phyloP scores from a whole-genome alignment of 257 asterid species.

The Euphrasia confusa region DNA sequence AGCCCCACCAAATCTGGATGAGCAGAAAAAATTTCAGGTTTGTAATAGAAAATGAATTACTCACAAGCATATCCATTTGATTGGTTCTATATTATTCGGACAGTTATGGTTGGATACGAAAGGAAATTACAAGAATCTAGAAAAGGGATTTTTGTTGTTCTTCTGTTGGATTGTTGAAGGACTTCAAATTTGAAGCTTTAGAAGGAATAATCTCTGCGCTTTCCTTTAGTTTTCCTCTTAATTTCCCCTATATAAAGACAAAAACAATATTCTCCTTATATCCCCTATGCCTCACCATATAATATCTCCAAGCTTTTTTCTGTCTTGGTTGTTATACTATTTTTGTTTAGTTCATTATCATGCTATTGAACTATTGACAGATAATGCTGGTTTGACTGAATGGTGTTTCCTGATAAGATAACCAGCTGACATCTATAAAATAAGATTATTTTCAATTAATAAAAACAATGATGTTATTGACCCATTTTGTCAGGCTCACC shows the following conservation, averaged over 20 bases:
- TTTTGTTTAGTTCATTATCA: neutral
- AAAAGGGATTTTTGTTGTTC: neutral
- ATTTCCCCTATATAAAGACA: neutral
- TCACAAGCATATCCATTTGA: slow-evolving; percentile 2
- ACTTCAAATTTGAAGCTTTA: neutral
- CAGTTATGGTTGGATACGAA: slow-evolving; percentile 19
- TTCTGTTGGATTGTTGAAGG: too few species aligned
- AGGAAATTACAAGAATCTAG: slow-evolving; percentile 2
- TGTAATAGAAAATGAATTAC: slow-evolving; percentile 17
- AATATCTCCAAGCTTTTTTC: slow-evolving; percentile 10
- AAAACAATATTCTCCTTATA: neutral
- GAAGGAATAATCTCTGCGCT: neutral
- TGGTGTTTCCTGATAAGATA: neutral
- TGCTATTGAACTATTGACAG: neutral
- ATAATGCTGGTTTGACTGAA: neutral
- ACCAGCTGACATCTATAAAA: slow-evolving; percentile 13
- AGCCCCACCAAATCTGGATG: slow-evolving; percentile 90
- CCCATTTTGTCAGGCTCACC: slow-evolving; percentile 46
- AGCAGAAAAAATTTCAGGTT: slow-evolving; percentile 86
- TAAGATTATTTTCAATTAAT: slow-evolving; percentile 13
- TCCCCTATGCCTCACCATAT: neutral
- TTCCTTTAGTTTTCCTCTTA: slow-evolving; percentile 9
- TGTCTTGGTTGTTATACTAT: slow-evolving; percentile 10
- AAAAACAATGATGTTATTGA: slow-evolving; percentile 1
- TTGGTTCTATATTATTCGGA: slow-evolving; percentile 12